Evolutionary conservation across 768 basidiomycete genomes (phyloP).

Genomic region (Podaxis mareebaensis): DNA sequence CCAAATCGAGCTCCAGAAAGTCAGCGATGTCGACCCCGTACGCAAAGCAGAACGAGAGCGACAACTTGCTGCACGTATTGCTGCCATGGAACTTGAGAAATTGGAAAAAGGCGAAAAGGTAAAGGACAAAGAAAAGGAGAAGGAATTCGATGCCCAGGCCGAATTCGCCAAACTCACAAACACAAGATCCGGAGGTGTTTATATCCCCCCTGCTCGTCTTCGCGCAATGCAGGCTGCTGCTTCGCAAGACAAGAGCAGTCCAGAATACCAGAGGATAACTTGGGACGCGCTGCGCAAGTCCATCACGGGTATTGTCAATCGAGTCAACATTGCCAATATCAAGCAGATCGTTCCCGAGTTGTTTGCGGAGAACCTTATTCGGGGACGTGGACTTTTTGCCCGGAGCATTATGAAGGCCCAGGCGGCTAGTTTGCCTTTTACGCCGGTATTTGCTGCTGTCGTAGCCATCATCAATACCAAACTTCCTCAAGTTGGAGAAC

Average conservation of each 20-base stretch:
- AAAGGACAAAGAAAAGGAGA: slow-evolving; percentile 29
- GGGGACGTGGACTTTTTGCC: slow-evolving; percentile 90
- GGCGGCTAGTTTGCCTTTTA: slow-evolving; percentile 94
- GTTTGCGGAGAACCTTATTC: slow-evolving; percentile 91
- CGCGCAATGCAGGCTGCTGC: slow-evolving; percentile 89
- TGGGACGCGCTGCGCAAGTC: slow-evolving; percentile 99
- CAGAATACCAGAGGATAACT: slow-evolving; percentile 91
- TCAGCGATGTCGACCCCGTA: slow-evolving; percentile 75
- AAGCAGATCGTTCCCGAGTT: slow-evolving; percentile 90
- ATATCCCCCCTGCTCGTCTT: slow-evolving; percentile 93
- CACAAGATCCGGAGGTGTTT: slow-evolving; percentile 89
- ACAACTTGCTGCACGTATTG: slow-evolving; percentile 71
- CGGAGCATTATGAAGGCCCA: slow-evolving; percentile 98
- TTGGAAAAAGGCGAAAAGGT: slow-evolving; percentile 45
- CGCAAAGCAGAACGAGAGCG: slow-evolving; percentile 78
- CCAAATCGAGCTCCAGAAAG: slow-evolving; percentile 33
- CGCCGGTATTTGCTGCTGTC: slow-evolving; percentile 93
- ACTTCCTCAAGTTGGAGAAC: slow-evolving; percentile 92
- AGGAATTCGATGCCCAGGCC: slow-evolving; percentile 70
- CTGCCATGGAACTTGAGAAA: slow-evolving; percentile 68
- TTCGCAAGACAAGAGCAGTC: slow-evolving; percentile 73
- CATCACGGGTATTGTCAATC: slow-evolving; percentile 99
- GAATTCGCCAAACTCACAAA: slow-evolving; percentile 87
- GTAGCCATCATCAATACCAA: slow-evolving; percentile 97
- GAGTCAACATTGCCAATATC: slow-evolving; percentile 96